A percentile compares a stretch with the other conserved stretches of the same genome.
phyloP scores from a whole-genome alignment of 2,329 filamentous ascomycete species.

The Calonectria montana region DNA sequence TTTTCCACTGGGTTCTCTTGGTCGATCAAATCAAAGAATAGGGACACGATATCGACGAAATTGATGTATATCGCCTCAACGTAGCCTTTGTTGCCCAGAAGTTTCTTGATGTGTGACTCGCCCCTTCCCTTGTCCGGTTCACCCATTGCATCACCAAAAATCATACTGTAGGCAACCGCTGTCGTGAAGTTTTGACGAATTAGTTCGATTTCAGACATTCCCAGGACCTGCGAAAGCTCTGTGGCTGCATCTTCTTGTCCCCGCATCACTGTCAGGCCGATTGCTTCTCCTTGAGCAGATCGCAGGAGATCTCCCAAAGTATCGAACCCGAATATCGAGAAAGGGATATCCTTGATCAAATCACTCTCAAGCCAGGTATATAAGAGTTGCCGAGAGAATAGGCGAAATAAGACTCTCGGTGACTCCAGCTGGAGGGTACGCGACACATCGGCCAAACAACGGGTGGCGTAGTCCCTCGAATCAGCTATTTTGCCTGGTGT shows the following conservation, averaged over 20 bases:
- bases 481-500: slow-evolving; percentile 78
- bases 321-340: slow-evolving; percentile 83
- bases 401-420: slow-evolving; percentile 77
- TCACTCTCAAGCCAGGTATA: slow-evolving; percentile 87
- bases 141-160: slow-evolving; percentile 58
- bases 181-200: slow-evolving; percentile 79
- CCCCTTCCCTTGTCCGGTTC: slow-evolving; percentile 60
- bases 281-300: slow-evolving; percentile 80
- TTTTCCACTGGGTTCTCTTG: slow-evolving; percentile 81
- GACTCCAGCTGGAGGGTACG: slow-evolving; percentile 71
- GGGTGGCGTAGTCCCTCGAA: slow-evolving; percentile 76
- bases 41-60: slow-evolving; percentile 81
- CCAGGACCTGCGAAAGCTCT: slow-evolving; percentile 69
- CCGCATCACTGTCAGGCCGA: slow-evolving; percentile 86
- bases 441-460: slow-evolving; percentile 77
- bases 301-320: slow-evolving; percentile 75
- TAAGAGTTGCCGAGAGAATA: slow-evolving; percentile 90
- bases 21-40: slow-evolving; percentile 81
- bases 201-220: slow-evolving; percentile 65
- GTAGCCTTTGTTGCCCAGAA: slow-evolving; percentile 76
- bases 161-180: slow-evolving; percentile 84
- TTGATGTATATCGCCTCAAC: slow-evolving; percentile 71
- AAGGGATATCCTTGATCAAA: slow-evolving; percentile 79
- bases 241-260: slow-evolving; percentile 73
- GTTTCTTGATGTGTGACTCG: slow-evolving; percentile 74